Base-by-base conservation (phyloP, 176 grass and related monocot species). In the Tillandsia leiboldiana region DNA sequence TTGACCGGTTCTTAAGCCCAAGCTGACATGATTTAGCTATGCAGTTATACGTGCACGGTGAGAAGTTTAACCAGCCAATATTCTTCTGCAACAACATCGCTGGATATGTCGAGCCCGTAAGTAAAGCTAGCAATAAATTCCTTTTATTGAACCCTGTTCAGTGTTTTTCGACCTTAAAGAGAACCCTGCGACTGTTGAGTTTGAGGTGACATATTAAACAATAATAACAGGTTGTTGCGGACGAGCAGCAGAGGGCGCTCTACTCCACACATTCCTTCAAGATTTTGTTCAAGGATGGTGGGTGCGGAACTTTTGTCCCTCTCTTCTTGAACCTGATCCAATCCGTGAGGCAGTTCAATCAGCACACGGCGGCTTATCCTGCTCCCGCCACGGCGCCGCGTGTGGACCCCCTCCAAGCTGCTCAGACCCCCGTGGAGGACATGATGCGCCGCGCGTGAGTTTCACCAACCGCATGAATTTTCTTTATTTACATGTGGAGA, bases 261-360 rank as follows among this genome's bases (percentile, higher is more conserved):
- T 93, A 99, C 78, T 99, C 94, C 0, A 99, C 89, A 10, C 89
- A 99, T 81, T 87, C 86, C 54, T 99, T 99, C 77, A 99, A 99
- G 87, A 90, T 99, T 79, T 79, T 99, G 82, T 99, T 99, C 72
- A 99, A 99, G 77, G 94, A 99, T 49, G 94, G 94, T 0, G 94
- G 94, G 2, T 99, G 94, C 28, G 89, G 94, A 11, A 99, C 94
- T 18, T 93, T 99, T 67, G 83, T 99, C 20, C 94, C 94, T 75
- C 89, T 99, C 24, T 92, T 99, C 80, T 78, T 99, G 29, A 99
- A 99, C 79, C 70, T 99, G 74, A 70, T 86, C 12, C 73, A 67
- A 78, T 90, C 89, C 13, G 94, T 93, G 81, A 70, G 89, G 13
- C 87, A 79, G 72, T 86, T 87, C 72, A 99, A 93, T 67, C 89